A percentile compares a stretch with the other conserved stretches of the same genome.
Evolutionary conservation across 306 rosid species (phyloP).

Genomic region (Adenanthera pavonina): DNA sequence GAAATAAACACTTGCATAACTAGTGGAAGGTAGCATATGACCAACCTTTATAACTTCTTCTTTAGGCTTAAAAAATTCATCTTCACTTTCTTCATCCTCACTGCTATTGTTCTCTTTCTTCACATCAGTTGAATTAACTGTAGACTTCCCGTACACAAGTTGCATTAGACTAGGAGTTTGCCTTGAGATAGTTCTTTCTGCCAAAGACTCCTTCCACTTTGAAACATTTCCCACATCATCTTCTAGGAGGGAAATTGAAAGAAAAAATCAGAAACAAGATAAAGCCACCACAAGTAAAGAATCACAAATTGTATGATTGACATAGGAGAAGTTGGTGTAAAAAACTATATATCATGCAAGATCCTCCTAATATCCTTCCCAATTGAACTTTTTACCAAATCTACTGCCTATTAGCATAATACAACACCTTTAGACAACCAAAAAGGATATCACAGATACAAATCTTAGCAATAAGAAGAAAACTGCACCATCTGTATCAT

Average conservation of each 20-base stretch:
- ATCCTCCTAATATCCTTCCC: conserved; percentile 24
- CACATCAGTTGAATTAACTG: conserved; percentile 37
- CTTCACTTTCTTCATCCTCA: conserved; percentile 68
- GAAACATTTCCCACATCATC: conserved; percentile 74
- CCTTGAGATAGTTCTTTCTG: conserved; percentile 59
- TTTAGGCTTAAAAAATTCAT: conserved; percentile 79
- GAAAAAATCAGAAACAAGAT: conserved; percentile 36
- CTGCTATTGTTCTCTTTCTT: conserved; percentile 55
- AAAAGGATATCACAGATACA: conserved; percentile 33
- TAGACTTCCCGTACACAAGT: conserved; percentile 81
- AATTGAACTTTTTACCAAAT: conserved; percentile 28
- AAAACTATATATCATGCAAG: background rate
- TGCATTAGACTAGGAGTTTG: conserved; percentile 77
- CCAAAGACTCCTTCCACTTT: conserved; percentile 84
- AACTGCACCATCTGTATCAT: conserved; percentile 58
- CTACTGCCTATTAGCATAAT: conserved; percentile 17
- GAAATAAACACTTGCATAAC: conserved; percentile 1
- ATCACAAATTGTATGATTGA: background rate
- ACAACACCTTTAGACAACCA: background rate
- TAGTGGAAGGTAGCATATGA: conserved; percentile 35
- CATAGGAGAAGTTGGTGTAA: background rate
- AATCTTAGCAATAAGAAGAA: conserved; percentile 24
- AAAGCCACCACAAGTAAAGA: background rate
- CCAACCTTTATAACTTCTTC: conserved; percentile 80
- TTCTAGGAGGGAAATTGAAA: conserved; percentile 36